Evolutionary conservation across 495 filamentous ascomycete species (phyloP).

Genomic region (Margaritispora aquatica): DNA sequence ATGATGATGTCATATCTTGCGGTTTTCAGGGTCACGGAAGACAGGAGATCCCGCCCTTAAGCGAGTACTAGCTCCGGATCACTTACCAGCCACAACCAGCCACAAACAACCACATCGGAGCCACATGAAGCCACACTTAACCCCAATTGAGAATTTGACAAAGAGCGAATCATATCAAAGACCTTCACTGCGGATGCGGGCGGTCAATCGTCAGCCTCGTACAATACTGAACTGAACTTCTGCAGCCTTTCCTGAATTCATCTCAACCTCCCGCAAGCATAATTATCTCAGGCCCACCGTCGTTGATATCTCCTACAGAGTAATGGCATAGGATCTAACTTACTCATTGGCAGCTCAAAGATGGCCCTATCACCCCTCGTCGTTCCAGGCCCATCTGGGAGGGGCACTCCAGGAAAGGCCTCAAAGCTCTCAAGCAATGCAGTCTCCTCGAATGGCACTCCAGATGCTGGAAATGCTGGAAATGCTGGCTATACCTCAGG

Average conservation of each 20-base stretch:
- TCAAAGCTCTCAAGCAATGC: constrained; percentile 14
- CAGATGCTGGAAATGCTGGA: constrained; percentile 3
- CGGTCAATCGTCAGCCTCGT: not conserved
- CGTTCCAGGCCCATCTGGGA: constrained; percentile 15
- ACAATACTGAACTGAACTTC: not conserved
- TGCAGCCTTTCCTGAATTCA: no score
- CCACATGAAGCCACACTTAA: not conserved
- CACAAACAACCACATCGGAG: not conserved
- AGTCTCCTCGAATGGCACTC: constrained; percentile 6
- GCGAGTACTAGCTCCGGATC: not conserved
- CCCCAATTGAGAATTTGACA: not conserved
- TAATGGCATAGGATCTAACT: not conserved
- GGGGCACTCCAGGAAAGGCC: not conserved
- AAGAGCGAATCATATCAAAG: not conserved
- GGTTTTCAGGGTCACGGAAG: not conserved
- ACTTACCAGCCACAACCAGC: not conserved
- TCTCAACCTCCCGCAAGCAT: not conserved
- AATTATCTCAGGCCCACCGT: no score
- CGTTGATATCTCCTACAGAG: no score
- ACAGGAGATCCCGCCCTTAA: not conserved
- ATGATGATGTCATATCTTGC: not conserved
- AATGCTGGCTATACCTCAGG: constrained; percentile 8
- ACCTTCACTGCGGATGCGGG: no score
- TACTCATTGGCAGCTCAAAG: not conserved
- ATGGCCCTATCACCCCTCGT: constrained; percentile 24